Evolutionary conservation across 495 filamentous ascomycete genomes (phyloP).

Genomic region (Cercophora scortea): DNA sequence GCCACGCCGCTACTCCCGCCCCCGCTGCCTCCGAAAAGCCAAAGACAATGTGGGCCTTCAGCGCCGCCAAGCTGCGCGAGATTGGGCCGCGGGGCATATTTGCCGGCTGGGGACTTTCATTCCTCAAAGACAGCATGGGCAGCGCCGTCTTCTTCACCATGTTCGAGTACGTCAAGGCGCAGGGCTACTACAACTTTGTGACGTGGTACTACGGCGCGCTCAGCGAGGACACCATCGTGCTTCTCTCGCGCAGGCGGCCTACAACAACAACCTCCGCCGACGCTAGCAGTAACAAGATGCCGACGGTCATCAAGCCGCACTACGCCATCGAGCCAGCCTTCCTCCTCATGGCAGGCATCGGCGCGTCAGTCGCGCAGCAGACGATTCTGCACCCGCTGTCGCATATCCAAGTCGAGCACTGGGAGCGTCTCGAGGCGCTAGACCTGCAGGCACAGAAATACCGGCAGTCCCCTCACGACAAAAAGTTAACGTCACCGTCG

Average conservation of each 20-base stretch:
- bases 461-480: background rate
- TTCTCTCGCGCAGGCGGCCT: constrained; percentile 32
- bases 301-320: constrained; percentile 66
- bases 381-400: constrained; percentile 69
- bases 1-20: background rate
- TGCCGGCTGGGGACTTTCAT: constrained; percentile 70
- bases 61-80: constrained; percentile 59
- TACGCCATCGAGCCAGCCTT: constrained; percentile 81
- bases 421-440: constrained; percentile 67
- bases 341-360: constrained; percentile 66
- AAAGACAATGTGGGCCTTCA: constrained; percentile 77
- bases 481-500: background rate
- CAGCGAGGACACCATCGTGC: constrained; percentile 32
- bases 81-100: constrained; percentile 79
- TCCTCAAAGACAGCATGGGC: constrained; percentile 75
- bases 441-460: constrained; percentile 53
- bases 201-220: constrained; percentile 66
- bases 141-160: constrained; percentile 76
- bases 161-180: constrained; percentile 83
- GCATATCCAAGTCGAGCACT: constrained; percentile 68
- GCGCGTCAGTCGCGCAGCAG: constrained; percentile 71
- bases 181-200: constrained; percentile 74
- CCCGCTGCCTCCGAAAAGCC: constrained; percentile 31
- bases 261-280: constrained; percentile 6
- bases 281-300: constrained; percentile 12